phyloP scores from a whole-genome alignment of 768 basidiomycete species.

The Amanita rubescens region DNA sequence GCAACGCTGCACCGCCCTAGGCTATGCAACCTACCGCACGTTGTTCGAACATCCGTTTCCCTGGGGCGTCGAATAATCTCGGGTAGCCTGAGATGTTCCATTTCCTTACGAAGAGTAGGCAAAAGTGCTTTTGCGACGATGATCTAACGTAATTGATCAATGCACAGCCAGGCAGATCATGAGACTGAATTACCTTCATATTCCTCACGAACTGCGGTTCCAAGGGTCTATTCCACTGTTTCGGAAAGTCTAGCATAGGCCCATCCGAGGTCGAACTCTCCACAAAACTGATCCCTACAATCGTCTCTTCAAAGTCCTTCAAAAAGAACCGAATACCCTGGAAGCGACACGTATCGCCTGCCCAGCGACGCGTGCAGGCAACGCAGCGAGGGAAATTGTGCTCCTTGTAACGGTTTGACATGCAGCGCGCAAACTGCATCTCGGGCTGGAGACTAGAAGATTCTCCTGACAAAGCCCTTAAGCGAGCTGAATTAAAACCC shows the following conservation, averaged over 20 bases:
- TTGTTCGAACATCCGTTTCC: constrained; percentile 78
- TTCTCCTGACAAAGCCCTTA: constrained; percentile 14
- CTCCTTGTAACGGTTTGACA: constrained; percentile 70
- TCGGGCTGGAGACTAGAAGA: constrained; percentile 43
- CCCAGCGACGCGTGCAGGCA: constrained; percentile 81
- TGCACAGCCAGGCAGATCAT: constrained; percentile 7
- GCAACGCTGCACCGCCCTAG: background rate
- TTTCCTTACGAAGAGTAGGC: constrained; percentile 58
- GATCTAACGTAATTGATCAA: constrained; percentile 30
- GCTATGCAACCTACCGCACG: constrained; percentile 56
- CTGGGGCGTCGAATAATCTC: constrained; percentile 65
- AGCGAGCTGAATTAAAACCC: constrained; percentile 10
- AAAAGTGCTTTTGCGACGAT: constrained; percentile 65
- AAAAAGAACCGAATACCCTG: constrained; percentile 79
- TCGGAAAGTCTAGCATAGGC: constrained; percentile 58
- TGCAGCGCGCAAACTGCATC: constrained; percentile 73
- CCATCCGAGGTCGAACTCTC: constrained; percentile 53
- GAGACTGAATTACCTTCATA: constrained; percentile 45
- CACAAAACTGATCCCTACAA: constrained; percentile 64
- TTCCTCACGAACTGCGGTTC: constrained; percentile 41
- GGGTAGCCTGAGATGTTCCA: constrained; percentile 46
- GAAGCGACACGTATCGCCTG: constrained; percentile 82
- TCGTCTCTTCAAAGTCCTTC: constrained; percentile 48
- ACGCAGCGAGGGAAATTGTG: constrained; percentile 77
- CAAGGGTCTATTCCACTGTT: constrained; percentile 58